Conservation (phyloP, 257 asterid genomes). For the Fraxinus anomala region DNA sequence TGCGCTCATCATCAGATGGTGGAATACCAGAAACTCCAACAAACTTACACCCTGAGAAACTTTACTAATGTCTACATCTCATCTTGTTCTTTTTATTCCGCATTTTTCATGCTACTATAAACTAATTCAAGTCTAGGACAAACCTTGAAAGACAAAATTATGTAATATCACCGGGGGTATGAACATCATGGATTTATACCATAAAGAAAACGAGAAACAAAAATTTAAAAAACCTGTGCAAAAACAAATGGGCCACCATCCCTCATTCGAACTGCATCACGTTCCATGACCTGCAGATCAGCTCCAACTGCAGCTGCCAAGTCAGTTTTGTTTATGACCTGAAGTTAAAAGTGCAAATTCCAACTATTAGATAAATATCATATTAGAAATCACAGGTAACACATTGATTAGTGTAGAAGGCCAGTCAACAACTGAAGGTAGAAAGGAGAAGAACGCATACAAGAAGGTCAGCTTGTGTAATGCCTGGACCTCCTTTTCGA, state of each 20-base stretch:
- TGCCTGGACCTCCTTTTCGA: conserved; percentile 98
- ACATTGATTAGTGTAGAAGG: background rate
- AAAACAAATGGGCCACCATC: conserved; percentile 96
- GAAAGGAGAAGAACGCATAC: conserved; percentile 43
- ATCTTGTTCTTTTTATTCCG: too few relatives aligned
- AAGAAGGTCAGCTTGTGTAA: conserved; percentile 95
- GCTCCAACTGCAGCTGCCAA: conserved; percentile 91
- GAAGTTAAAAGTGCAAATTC: conserved; percentile 13
- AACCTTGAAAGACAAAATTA: background rate
- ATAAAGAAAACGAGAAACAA: background rate
- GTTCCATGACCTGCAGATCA: conserved; percentile 88
- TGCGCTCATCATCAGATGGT: too few relatives aligned
- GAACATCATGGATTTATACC: background rate
- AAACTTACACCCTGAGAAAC: too few relatives aligned
- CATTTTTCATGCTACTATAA: background rate
- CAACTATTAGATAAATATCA: background rate
- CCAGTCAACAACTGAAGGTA: background rate
- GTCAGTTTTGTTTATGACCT: conserved; percentile 97
- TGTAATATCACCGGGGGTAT: background rate
- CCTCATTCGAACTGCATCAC: conserved; percentile 94
- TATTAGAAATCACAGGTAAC: background rate
- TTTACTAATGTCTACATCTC: too few relatives aligned
- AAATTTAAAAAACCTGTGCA: conserved; percentile 69
- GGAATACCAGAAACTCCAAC: too few relatives aligned
- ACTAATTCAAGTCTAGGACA: background rate